These are phyloP conservation scores for Chloris gayana DNA, from an alignment of 176 grass and related monocot genomes.

Conservation along the genomic window DNA sequence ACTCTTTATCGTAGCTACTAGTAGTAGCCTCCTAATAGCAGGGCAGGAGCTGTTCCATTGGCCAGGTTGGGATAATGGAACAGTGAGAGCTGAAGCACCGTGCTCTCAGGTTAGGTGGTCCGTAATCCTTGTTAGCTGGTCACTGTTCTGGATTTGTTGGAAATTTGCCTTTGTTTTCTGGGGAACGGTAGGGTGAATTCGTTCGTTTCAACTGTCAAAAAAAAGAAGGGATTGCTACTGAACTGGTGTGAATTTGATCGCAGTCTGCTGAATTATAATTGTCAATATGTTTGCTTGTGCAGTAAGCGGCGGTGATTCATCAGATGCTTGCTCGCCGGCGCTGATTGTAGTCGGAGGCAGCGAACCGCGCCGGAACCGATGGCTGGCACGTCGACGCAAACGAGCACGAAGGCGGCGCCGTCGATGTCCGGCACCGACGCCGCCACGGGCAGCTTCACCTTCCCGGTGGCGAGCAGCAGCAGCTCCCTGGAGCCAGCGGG, in stretches of 20 bases:
- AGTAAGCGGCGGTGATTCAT: not conserved
- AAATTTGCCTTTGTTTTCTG: no score
- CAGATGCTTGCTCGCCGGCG: not conserved
- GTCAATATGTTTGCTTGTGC: no score
- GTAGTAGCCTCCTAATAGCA: no score
- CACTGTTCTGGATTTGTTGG: not conserved
- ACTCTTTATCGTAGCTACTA: no score
- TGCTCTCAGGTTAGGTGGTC: not conserved
- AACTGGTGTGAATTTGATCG: no score
- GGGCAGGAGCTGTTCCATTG: not conserved
- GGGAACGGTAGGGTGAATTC: no score
- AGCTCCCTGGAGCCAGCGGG: no score
- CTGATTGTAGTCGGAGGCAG: not conserved
- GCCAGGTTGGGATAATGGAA: conserved; percentile 32
- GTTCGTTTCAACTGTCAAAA: no score
- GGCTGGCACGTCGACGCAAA: conserved; percentile 30
- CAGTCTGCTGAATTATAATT: no score
- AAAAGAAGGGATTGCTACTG: no score
- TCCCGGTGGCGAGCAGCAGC: not conserved
- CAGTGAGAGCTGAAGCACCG: not conserved
- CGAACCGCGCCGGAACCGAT: no score
- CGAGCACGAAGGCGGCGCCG: conserved; percentile 10
- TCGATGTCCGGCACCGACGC: conserved; percentile 15
- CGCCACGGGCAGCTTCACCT: conserved; percentile 10
- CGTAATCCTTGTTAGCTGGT: not conserved